phyloP scores from a whole-genome alignment of 2,329 filamentous ascomycete genomes.

The Cyanodermella asteris region DNA sequence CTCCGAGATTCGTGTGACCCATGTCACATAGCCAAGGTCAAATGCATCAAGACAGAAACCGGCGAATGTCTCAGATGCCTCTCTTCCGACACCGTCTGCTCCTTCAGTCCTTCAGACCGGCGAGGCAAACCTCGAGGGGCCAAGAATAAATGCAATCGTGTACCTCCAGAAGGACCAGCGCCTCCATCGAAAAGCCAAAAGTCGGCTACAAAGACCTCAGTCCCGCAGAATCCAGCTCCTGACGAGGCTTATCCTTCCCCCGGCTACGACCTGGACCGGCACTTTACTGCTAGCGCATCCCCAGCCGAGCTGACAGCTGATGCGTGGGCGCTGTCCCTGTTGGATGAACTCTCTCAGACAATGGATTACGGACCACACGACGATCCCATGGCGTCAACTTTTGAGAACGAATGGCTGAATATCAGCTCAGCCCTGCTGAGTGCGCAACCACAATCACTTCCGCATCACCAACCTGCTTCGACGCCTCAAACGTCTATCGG shows the following conservation, averaged over 20 bases:
- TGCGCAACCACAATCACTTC: too few relatives aligned
- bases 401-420: too few relatives aligned
- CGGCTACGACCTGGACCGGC: neutral
- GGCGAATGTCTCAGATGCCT: slow-evolving; percentile 30
- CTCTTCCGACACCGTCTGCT: slow-evolving; percentile 26
- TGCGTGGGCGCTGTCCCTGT: neutral
- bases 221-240: neutral
- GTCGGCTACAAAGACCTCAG: neutral
- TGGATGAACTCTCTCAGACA: too few relatives aligned
- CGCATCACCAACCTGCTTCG: too few relatives aligned
- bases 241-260: neutral
- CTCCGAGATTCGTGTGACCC: slow-evolving; percentile 30
- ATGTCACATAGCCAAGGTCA: slow-evolving; percentile 33
- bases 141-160: neutral
- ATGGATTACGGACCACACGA: too few relatives aligned
- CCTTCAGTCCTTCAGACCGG: slow-evolving; percentile 30
- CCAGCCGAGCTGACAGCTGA: neutral
- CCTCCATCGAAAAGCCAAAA: neutral
- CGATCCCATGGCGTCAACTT: too few relatives aligned
- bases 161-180: neutral
- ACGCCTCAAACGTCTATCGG: too few relatives aligned
- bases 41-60: slow-evolving; percentile 26
- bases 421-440: too few relatives aligned
- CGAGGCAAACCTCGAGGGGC: slow-evolving; percentile 15
- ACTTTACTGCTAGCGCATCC: neutral